A percentile compares a stretch with the other conserved stretches of the same genome.
Conservation (phyloP, 2,329 filamentous ascomycete genomes). For the Cladophialophora exuberans region DNA sequence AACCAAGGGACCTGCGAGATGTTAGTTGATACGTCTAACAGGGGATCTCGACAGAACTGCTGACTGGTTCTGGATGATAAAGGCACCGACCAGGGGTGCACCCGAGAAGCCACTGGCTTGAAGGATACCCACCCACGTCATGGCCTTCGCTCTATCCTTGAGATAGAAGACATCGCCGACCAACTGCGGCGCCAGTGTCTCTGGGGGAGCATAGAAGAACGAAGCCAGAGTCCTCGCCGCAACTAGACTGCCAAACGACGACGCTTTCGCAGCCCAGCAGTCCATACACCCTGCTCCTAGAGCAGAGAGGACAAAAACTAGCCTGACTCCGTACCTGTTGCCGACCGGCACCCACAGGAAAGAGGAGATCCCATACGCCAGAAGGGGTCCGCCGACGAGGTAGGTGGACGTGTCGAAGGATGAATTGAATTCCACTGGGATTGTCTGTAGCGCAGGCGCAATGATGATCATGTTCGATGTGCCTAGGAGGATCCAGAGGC, state of each 20-base stretch:
- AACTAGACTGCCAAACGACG: slow-evolving; percentile 21
- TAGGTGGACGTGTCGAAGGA: slow-evolving; percentile 22
- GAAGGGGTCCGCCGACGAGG: slow-evolving; percentile 16
- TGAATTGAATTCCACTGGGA: slow-evolving; percentile 22
- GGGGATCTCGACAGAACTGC: no score
- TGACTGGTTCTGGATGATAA: slow-evolving; percentile 19
- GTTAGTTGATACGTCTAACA: no score
- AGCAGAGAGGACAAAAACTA: slow-evolving; percentile 37
- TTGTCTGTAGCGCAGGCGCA: slow-evolving; percentile 24
- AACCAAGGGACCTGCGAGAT: slow-evolving; percentile 17
- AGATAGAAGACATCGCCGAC: slow-evolving; percentile 21
- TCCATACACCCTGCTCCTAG: slow-evolving; percentile 36
- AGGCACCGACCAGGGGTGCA: slow-evolving; percentile 17
- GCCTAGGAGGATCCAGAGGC: slow-evolving; percentile 23
- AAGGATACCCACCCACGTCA: slow-evolving; percentile 21
- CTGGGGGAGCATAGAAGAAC: slow-evolving; percentile 19
- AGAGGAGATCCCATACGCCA: slow-evolving; percentile 24
- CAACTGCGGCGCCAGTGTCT: slow-evolving; percentile 22
- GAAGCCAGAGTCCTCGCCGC: slow-evolving; percentile 21
- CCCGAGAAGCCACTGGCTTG: slow-evolving; percentile 20
- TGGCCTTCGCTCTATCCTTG: slow-evolving; percentile 20
- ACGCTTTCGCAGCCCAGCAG: slow-evolving; percentile 33
- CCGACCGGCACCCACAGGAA: slow-evolving; percentile 37
- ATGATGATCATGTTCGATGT: slow-evolving; percentile 29
- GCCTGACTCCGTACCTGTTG: slow-evolving; percentile 41